These are phyloP conservation scores for Pseudogymnoascus sp. DNA, from an alignment of 2,329 filamentous ascomycete genomes.

Conservation along the genomic window DNA sequence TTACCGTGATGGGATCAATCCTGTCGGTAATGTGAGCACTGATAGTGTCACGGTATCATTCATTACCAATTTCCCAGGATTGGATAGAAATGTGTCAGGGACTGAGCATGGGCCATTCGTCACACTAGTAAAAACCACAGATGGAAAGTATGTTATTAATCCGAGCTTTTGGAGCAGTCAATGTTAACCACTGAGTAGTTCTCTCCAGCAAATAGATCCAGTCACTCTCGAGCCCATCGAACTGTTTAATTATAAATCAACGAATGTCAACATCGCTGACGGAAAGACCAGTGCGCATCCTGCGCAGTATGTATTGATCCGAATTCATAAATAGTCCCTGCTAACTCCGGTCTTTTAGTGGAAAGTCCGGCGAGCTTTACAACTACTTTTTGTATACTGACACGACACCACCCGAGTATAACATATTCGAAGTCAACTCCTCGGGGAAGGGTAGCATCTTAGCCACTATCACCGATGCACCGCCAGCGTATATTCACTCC, in stretches of 20 bases:
- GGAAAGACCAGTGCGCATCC: constrained; percentile 54
- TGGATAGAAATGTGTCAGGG: constrained; percentile 1
- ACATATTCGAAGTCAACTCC: constrained; percentile 59
- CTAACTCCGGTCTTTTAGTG: constrained; percentile 58
- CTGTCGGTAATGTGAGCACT: neutral
- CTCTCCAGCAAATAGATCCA: neutral
- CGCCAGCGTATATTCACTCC: constrained; percentile 67
- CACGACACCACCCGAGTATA: constrained; percentile 46
- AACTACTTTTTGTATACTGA: constrained; percentile 72
- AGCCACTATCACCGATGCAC: constrained; percentile 48
- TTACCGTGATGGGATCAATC: neutral
- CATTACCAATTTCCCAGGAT: neutral
- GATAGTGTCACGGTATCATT: neutral
- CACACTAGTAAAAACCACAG: neutral
- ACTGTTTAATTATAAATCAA: neutral
- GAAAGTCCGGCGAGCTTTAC: constrained; percentile 63
- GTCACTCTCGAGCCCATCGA: neutral
- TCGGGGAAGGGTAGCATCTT: constrained; percentile 61
- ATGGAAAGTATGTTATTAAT: neutral
- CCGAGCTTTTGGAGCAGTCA: neutral
- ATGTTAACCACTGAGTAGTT: neutral
- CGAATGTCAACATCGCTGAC: neutral
- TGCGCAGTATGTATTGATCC: constrained; percentile 58
- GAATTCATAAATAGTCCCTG: constrained; percentile 46
- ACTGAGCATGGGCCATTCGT: neutral